Conservation (phyloP, 1,139 yeast species). For the Geotrichum australiense region DNA sequence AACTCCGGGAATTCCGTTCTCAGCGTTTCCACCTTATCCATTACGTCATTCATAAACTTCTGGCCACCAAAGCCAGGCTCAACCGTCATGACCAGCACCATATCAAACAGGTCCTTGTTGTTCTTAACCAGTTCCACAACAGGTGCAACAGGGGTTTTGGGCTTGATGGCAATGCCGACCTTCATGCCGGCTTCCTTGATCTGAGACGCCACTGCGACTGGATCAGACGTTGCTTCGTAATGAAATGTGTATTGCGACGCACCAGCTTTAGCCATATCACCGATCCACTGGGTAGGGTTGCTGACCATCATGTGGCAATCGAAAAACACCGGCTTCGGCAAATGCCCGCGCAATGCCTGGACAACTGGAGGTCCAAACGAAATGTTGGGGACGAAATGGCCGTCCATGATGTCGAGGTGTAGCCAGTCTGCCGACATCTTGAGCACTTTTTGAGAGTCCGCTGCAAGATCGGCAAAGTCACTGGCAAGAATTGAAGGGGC, state of each 20-base stretch:
- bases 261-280: conserved; percentile 86
- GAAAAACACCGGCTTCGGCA: conserved; percentile 77
- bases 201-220: conserved; percentile 62
- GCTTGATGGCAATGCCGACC: conserved; percentile 93
- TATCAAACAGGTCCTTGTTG: conserved; percentile 45
- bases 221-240: conserved; percentile 85
- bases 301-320: conserved; percentile 99
- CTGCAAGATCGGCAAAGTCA: conserved; percentile 82
- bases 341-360: conserved; percentile 63
- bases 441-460: conserved; percentile 77
- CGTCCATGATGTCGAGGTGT: conserved; percentile 98
- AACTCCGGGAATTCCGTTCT: conserved; percentile 68
- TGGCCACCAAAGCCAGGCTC: conserved; percentile 99
- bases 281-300: conserved; percentile 93
- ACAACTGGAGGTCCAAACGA: conserved; percentile 91
- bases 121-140: conserved; percentile 67
- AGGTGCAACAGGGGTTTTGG: conserved; percentile 85
- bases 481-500: conserved; percentile 96
- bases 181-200: conserved; percentile 79
- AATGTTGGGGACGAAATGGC: conserved; percentile 95
- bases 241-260: conserved; percentile 97
- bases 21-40: conserved; percentile 82
- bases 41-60: conserved; percentile 89
- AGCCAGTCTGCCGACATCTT: conserved; percentile 86
- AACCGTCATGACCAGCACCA: conserved; percentile 96